A percentile compares a stretch with the other conserved stretches of the same genome.
phyloP scores from a whole-genome alignment of 2,329 filamentous ascomycete species.

The Cladosporium colombiae region DNA sequence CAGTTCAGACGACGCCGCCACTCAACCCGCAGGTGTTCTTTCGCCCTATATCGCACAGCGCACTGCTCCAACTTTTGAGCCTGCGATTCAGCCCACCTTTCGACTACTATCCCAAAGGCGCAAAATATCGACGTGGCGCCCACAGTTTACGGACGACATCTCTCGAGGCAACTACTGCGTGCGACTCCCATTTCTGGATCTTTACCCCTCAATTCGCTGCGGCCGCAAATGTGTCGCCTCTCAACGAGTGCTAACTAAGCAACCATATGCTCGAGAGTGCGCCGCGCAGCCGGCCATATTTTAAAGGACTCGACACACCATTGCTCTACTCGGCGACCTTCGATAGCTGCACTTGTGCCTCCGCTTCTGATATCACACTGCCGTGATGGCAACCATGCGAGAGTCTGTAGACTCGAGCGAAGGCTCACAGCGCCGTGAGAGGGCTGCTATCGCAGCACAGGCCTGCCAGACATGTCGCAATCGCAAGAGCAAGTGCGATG shows the following conservation, averaged over 20 bases:
- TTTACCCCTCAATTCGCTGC: background rate
- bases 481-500: slow-evolving; percentile 65
- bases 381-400: background rate
- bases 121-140: background rate
- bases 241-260: background rate
- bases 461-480: slow-evolving; percentile 20
- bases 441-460: slow-evolving; percentile 18
- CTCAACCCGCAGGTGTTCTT: background rate
- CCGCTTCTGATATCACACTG: background rate
- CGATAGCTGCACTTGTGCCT: background rate
- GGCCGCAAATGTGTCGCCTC: background rate
- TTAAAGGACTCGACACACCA: background rate
- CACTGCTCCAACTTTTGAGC: background rate
- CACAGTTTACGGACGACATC: too few species aligned
- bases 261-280: background rate
- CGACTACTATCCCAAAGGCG: background rate
- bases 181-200: background rate
- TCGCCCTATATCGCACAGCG: background rate
- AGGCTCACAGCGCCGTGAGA: slow-evolving; percentile 17
- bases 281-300: background rate
- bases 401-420: slow-evolving; percentile 18
- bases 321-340: background rate
- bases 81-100: background rate
- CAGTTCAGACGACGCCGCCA: background rate
- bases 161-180: background rate